phyloP scores from a whole-genome alignment of 495 filamentous ascomycete genomes.

The Neurospora sublineolata region DNA sequence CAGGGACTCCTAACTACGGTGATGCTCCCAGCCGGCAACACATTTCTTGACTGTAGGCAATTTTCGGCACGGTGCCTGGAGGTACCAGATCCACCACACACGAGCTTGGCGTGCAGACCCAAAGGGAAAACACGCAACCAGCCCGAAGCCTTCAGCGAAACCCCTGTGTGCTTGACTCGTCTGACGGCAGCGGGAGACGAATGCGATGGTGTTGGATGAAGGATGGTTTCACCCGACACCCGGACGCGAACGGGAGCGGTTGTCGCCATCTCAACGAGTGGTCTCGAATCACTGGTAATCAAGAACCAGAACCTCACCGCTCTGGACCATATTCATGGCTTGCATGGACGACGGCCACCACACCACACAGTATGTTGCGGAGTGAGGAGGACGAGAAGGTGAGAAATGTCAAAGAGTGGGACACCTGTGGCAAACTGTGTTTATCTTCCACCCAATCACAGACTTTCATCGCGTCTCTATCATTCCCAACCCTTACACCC shows the following conservation, averaged over 20 bases:
- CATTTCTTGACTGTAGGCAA: neutral
- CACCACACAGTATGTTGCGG: neutral
- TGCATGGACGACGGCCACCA: neutral
- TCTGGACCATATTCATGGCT: neutral
- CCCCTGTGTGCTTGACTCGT: neutral
- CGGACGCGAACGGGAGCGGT: too few relatives aligned
- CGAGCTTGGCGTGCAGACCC: neutral
- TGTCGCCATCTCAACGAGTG: too few relatives aligned
- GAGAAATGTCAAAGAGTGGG: slow-evolving; percentile 11
- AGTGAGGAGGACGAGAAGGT: slow-evolving; percentile 2
- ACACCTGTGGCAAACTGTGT: slow-evolving; percentile 12
- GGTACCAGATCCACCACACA: neutral
- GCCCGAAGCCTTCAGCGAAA: neutral
- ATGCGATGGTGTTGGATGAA: too few relatives aligned
- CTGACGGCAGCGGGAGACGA: neutral
- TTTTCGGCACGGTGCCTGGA: neutral
- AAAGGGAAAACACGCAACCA: neutral
- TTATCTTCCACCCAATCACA: slow-evolving; percentile 14
- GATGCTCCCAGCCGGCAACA: neutral
- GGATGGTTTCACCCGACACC: too few relatives aligned
- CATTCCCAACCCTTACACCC: neutral
- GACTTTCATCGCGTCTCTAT: slow-evolving; percentile 1
- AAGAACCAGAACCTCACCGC: slow-evolving; percentile 7
- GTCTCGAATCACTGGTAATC: neutral
- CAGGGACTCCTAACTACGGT: neutral